Conservation (phyloP, 139 green algal genomes). For the Protoeuglena noctilucae region DNA sequence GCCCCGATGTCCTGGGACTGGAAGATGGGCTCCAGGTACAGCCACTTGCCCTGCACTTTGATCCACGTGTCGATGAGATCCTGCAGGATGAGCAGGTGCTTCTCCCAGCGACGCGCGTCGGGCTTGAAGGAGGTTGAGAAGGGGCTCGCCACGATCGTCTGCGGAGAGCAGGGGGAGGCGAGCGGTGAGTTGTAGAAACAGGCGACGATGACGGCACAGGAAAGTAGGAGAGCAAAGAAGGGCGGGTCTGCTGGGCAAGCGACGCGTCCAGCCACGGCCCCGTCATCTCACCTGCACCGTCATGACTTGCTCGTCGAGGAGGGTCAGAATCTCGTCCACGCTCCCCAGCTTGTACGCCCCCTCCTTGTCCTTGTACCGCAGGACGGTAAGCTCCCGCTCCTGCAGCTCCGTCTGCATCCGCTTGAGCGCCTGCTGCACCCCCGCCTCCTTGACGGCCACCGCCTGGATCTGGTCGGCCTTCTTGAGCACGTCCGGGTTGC, state of each 20-base stretch:
- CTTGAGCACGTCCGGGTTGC: not conserved
- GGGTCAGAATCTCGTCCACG: conserved; percentile 9
- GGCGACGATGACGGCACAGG: no score
- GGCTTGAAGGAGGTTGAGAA: conserved; percentile 38
- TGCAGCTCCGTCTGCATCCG: not conserved
- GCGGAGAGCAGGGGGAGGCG: no score
- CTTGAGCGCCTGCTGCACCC: not conserved
- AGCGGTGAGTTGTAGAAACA: no score
- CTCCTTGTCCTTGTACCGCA: conserved; percentile 5
- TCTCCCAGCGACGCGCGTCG: conserved; percentile 18
- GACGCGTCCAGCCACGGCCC: no score
- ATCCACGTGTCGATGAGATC: conserved; percentile 30
- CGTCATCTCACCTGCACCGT: no score
- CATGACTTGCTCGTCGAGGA: conserved; percentile 12
- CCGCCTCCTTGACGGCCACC: not conserved
- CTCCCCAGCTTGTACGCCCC: not conserved
- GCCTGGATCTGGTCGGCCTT: not conserved
- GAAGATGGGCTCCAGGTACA: conserved; percentile 37
- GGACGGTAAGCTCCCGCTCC: conserved; percentile 5
- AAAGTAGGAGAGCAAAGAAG: no score
- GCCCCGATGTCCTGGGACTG: conserved; percentile 23
- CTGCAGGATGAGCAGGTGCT: conserved; percentile 15
- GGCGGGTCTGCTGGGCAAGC: no score
- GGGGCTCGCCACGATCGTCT: conserved; percentile 43
- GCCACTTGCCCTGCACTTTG: conserved; percentile 27